Percentiles rank a stretch among this genome's conserved stretches.
Conservation (phyloP, 2,329 filamentous ascomycete species). For the Shiraia bambusicola region DNA sequence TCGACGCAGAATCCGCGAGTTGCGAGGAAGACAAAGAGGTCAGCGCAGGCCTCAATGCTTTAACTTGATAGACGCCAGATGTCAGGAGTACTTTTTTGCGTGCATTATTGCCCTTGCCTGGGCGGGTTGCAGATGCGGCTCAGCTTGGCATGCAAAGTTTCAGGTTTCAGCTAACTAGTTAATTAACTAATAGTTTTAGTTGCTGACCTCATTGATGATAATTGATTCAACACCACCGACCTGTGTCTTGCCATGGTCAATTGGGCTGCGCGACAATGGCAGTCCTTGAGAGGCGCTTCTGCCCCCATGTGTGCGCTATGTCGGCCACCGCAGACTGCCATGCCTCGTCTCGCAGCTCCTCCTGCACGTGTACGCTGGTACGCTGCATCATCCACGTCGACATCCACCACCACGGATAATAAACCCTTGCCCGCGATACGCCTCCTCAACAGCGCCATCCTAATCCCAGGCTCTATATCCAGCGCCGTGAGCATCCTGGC, state of each 20-base stretch:
- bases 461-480: conserved; percentile 30
- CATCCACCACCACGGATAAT: neutral
- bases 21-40: neutral
- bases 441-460: conserved; percentile 24
- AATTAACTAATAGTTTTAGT: conserved; percentile 5
- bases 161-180: conserved; percentile 1
- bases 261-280: conserved; percentile 33
- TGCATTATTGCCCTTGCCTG: conserved; percentile 11
- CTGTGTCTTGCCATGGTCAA: conserved; percentile 18
- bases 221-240: conserved; percentile 4
- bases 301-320: conserved; percentile 6
- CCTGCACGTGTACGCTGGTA: conserved; percentile 19
- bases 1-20: neutral
- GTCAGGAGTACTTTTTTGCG: conserved; percentile 19
- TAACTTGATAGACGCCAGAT: conserved; percentile 12
- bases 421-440: neutral
- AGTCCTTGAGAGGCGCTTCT: conserved; percentile 20
- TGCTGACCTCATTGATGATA: conserved; percentile 15
- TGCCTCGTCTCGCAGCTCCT: neutral
- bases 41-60: conserved; percentile 2
- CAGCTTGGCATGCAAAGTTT: conserved; percentile 10
- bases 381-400: no score
- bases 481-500: conserved; percentile 19
- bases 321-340: conserved; percentile 1
- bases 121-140: conserved; percentile 8